These are phyloP conservation scores for Aspergillus fumigatus DNA, from an alignment of 2,329 filamentous ascomycete species.

Conservation along the genomic window DNA sequence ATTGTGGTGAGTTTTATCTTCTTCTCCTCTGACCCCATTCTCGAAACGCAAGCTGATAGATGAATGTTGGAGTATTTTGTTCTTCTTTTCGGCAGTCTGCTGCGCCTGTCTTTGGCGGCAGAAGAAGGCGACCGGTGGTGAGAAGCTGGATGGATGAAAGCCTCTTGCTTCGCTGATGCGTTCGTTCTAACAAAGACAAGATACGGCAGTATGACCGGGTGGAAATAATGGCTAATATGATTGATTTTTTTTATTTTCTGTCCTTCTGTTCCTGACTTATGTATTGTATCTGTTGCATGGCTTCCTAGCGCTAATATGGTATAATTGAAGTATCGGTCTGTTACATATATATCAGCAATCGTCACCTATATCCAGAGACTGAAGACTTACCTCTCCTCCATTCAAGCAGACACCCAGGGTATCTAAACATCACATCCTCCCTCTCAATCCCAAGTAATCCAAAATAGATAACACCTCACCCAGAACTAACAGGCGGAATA, in stretches of 20 bases:
- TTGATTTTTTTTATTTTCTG: not conserved
- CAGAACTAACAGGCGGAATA: constrained; percentile 47
- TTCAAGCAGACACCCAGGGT: too few species aligned
- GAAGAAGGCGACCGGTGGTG: constrained; percentile 40
- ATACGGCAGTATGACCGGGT: not conserved
- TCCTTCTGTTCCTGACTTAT: not conserved
- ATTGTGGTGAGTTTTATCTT: constrained; percentile 54
- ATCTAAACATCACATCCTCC: not conserved
- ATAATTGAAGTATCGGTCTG: not conserved
- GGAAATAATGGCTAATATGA: not conserved
- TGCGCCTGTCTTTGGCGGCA: constrained; percentile 60
- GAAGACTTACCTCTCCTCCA: not conserved
- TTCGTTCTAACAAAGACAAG: not conserved
- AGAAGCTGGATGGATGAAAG: constrained; percentile 14
- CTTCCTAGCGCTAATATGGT: not conserved
- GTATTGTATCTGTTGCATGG: not conserved
- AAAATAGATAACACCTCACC: constrained; percentile 19
- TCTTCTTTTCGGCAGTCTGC: constrained; percentile 58
- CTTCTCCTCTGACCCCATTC: not conserved
- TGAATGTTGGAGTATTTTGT: constrained; percentile 51
- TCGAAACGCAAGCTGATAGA: not conserved
- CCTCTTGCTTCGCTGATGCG: too few species aligned
- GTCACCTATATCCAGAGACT: not conserved
- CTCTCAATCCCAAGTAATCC: not conserved
- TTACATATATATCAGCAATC: not conserved